phyloP scores from a whole-genome alignment of 2,329 filamentous ascomycete genomes.

The Fusarium sp. region DNA sequence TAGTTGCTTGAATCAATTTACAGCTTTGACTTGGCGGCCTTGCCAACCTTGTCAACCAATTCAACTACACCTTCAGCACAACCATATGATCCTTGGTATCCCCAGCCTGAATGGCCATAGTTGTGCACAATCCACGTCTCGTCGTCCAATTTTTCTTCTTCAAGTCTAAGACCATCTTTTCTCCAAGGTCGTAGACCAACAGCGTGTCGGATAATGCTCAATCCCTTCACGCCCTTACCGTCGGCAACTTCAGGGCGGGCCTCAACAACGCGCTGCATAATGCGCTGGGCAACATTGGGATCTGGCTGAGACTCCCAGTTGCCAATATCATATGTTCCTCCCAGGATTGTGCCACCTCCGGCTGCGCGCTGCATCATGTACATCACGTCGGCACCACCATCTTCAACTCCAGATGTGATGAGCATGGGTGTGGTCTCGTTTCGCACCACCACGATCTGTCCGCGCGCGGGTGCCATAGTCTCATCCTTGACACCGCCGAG shows the following conservation, averaged over 20 bases:
- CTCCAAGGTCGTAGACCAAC: constrained; percentile 85
- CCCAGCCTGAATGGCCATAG: constrained; percentile 84
- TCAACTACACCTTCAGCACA: constrained; percentile 75
- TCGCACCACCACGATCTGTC: constrained; percentile 85
- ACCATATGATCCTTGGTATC: constrained; percentile 77
- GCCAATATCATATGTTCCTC: constrained; percentile 84
- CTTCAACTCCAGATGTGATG: constrained; percentile 77
- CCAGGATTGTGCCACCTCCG: constrained; percentile 85
- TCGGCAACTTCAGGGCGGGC: constrained; percentile 72
- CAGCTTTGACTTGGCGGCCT: constrained; percentile 47
- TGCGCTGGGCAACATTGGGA: constrained; percentile 80
- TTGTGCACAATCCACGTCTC: constrained; percentile 79
- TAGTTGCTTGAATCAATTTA: constrained; percentile 21
- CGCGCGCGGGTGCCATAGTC: constrained; percentile 79
- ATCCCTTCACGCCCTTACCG: constrained; percentile 75
- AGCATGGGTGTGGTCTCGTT: constrained; percentile 81
- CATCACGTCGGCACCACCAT: constrained; percentile 76
- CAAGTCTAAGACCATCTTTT: constrained; percentile 78
- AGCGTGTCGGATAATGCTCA: constrained; percentile 83
- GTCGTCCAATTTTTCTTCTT: constrained; percentile 65
- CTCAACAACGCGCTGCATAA: constrained; percentile 82
- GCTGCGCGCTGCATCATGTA: constrained; percentile 88
- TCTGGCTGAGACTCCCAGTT: constrained; percentile 86
- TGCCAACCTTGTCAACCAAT: constrained; percentile 72
- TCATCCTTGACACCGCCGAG: constrained; percentile 86